Evolutionary conservation across 106 monocot species (phyloP).

Genomic region (Ottelia alismoides): DNA sequence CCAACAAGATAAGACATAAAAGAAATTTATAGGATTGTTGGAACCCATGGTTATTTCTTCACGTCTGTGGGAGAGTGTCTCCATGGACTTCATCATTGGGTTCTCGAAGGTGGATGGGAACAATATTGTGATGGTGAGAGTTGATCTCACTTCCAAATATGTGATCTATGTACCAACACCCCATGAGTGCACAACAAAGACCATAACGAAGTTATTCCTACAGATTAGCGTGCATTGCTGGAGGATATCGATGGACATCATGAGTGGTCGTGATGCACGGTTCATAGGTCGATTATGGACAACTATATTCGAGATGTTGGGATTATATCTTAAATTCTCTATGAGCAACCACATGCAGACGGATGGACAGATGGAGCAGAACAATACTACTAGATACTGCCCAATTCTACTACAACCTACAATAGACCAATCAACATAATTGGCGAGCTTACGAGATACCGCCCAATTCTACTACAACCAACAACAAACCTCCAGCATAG

Average conservation of each 20-base stretch:
- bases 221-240: not conserved
- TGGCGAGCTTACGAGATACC: too few species aligned
- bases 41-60: too few species aligned
- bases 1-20: too few species aligned
- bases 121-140: too few species aligned
- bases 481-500: too few species aligned
- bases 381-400: too few species aligned
- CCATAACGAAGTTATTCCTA: not conserved
- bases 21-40: too few species aligned
- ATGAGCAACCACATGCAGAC: not conserved
- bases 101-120: not conserved
- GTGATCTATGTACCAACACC: not conserved
- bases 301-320: not conserved
- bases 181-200: not conserved
- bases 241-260: not conserved
- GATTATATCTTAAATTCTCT: not conserved
- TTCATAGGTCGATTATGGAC: not conserved
- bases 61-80: not conserved
- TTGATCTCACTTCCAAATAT: not conserved
- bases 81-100: conserved; percentile 2
- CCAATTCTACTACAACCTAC: too few species aligned
- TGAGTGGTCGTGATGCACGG: conserved; percentile 1
- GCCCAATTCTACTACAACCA: too few species aligned
- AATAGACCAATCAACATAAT: too few species aligned
- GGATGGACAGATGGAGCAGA: not conserved